phyloP scores from a whole-genome alignment of 495 filamentous ascomycete genomes.

The Daldinia vernicosa region DNA sequence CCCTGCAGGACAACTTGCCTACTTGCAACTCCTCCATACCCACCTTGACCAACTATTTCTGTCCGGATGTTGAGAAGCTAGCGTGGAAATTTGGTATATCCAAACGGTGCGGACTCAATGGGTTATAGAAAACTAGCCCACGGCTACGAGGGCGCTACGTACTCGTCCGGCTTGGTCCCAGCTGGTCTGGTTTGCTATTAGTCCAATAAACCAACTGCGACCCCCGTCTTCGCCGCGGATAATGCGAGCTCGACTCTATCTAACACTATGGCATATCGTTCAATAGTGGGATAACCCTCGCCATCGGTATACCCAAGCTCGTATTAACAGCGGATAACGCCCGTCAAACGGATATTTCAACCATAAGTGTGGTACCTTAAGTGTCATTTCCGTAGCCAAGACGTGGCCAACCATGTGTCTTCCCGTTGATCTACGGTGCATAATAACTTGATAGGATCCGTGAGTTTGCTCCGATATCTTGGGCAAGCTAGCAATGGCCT shows the following conservation, averaged over 20 bases:
- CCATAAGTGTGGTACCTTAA: not conserved
- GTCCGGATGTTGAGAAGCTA: not conserved
- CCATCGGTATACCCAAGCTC: not conserved
- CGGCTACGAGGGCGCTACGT: not conserved
- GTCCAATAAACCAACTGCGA: not conserved
- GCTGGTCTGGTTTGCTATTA: not conserved
- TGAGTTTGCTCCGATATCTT: not conserved
- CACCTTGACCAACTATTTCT: not conserved
- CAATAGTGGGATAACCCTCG: not conserved
- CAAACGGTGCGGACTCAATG: not conserved
- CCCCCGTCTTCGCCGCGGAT: not conserved
- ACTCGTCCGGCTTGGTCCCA: not conserved
- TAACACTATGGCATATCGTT: constrained; percentile 13
- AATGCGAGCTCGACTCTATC: not conserved
- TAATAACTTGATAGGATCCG: not conserved
- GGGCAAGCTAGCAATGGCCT: not conserved
- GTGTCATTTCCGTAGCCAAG: not conserved
- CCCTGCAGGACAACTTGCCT: not conserved
- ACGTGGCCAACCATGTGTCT: not conserved
- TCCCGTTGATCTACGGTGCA: not conserved
- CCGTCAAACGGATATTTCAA: not conserved
- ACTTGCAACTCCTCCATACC: not conserved
- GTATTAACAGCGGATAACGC: not conserved
- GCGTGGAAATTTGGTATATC: not conserved
- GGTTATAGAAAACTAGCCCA: not conserved